Evolutionary conservation across 805 yeast genomes (phyloP).

Genomic region (Scheffersomyces coipomensis): DNA sequence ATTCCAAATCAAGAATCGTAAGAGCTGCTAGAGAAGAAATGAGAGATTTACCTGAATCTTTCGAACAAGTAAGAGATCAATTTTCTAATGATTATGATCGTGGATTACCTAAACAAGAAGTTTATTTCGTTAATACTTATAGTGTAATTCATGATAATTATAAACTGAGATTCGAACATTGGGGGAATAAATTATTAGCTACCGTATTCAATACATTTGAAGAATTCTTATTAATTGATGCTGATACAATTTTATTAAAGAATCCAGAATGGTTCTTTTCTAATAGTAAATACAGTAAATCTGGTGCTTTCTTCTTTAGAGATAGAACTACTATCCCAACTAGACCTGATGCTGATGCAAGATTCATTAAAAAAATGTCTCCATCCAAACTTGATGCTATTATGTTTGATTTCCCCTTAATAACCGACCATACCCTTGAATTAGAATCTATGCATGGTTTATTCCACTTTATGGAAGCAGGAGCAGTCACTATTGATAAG

Average conservation of each 20-base stretch:
- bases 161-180: conserved; percentile 14
- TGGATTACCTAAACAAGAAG: conserved; percentile 29
- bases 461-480: conserved; percentile 39
- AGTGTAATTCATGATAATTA: conserved; percentile 18
- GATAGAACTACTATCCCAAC: conserved; percentile 23
- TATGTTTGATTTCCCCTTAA: conserved; percentile 30
- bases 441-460: conserved; percentile 31
- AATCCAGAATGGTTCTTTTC: conserved; percentile 23
- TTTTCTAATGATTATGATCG: conserved; percentile 10
- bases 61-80: conserved; percentile 16
- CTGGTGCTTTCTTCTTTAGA: conserved; percentile 32
- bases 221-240: conserved; percentile 52
- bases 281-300: conserved; percentile 21
- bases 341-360: conserved; percentile 18
- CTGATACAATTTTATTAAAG: conserved; percentile 42
- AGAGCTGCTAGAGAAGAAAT: conserved; percentile 22
- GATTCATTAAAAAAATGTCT: conserved; percentile 17
- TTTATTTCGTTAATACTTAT: conserved; percentile 33
- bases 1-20: conserved; percentile 12
- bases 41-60: conserved; percentile 19
- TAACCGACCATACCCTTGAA: conserved; percentile 28
- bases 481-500: conserved; percentile 25
- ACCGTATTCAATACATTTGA: conserved; percentile 55
- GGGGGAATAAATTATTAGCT: conserved; percentile 49
- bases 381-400: conserved; percentile 20